phyloP scores from a whole-genome alignment of 169 alveolate genomes.

The Plasmodium cynomolgi region DNA sequence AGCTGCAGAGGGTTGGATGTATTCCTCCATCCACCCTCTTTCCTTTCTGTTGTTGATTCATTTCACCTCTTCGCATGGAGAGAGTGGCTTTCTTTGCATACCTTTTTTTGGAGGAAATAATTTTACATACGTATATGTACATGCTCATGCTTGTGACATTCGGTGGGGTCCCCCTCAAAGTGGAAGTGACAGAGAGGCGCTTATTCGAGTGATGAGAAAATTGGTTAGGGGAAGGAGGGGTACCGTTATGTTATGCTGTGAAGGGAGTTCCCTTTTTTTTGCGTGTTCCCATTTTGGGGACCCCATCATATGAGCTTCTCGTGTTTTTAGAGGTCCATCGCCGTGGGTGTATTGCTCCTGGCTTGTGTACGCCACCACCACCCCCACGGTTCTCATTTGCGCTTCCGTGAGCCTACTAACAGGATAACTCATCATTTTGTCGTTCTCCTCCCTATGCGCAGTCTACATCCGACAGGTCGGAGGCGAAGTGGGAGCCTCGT shows the following conservation, averaged over 20 bases:
- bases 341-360: not conserved
- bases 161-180: not conserved
- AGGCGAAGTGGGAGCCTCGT: slow-evolving; percentile 98
- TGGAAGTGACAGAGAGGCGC: not conserved
- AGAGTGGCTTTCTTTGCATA: not conserved
- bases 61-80: not conserved
- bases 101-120: not conserved
- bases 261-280: not conserved
- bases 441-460: slow-evolving; percentile 25
- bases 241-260: not conserved
- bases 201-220: not conserved
- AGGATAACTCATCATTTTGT: not conserved
- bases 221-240: not conserved
- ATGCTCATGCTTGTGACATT: not conserved
- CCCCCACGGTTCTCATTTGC: not conserved
- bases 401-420: not conserved
- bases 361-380: not conserved
- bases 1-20: not conserved
- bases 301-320: not conserved
- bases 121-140: not conserved
- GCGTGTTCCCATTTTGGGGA: not conserved
- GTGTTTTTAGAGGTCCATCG: not conserved
- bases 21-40: not conserved
- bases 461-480: slow-evolving; percentile 97
- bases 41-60: not conserved